Evolutionary conservation across 768 basidiomycete species (phyloP).

Genomic region (Astraeus odoratus): DNA sequence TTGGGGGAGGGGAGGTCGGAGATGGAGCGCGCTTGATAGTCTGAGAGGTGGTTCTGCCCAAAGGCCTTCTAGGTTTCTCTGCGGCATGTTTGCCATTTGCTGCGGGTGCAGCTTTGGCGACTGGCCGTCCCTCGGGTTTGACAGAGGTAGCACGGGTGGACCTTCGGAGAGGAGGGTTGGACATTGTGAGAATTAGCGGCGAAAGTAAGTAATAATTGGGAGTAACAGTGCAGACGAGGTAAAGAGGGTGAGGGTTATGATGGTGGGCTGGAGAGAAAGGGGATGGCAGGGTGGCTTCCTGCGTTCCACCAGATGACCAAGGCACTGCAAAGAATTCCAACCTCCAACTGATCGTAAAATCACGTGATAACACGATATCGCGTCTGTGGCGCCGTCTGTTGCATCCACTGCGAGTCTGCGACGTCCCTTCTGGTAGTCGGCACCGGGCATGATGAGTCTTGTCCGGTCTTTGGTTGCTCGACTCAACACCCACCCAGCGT

Average conservation of each 20-base stretch:
- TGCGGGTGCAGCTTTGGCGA: conserved; percentile 25
- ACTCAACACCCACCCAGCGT: neutral
- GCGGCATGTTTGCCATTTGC: conserved; percentile 31
- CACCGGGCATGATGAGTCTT: too few relatives aligned
- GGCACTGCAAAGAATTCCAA: neutral
- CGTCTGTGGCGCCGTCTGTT: neutral
- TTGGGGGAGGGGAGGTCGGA: conserved; percentile 36
- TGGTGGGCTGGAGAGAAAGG: neutral
- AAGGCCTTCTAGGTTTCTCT: conserved; percentile 26
- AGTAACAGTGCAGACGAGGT: too few relatives aligned
- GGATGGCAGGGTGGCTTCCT: neutral
- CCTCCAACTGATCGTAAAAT: neutral
- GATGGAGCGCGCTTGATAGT: conserved; percentile 47
- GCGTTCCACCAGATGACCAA: neutral
- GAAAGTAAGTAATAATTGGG: neutral
- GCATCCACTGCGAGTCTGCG: too few relatives aligned
- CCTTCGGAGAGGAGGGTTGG: conserved; percentile 37
- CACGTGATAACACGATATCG: conserved; percentile 3
- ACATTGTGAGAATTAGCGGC: conserved; percentile 25
- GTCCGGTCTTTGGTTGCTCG: too few relatives aligned
- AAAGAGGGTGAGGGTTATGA: too few relatives aligned
- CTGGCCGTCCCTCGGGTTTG: conserved; percentile 27
- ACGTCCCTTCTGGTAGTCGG: too few relatives aligned
- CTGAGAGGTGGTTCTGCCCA: conserved; percentile 16
- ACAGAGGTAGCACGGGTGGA: conserved; percentile 46